Evolutionary conservation across 2,329 filamentous ascomycete species (phyloP).

Genomic region (Fusarium vanettenii): DNA sequence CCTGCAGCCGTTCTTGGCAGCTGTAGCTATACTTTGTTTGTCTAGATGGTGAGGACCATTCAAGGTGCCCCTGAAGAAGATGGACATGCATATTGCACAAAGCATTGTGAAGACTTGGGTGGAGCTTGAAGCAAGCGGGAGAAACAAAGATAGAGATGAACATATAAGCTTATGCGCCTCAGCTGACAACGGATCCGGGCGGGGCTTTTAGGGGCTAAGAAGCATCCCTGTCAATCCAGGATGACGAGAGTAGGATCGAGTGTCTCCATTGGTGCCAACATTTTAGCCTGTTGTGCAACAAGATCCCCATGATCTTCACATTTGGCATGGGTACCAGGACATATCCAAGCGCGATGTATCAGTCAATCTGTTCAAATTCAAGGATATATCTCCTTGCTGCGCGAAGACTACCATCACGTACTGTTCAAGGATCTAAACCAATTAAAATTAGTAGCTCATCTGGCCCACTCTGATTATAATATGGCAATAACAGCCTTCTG

Average conservation of each 20-base stretch:
- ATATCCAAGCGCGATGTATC: neutral
- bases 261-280: neutral
- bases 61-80: neutral
- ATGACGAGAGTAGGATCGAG: neutral
- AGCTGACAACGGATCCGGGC: neutral
- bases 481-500: too few species aligned
- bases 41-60: neutral
- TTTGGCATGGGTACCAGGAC: neutral
- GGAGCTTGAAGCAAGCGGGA: neutral
- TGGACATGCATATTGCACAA: conserved; percentile 5
- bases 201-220: neutral
- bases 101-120: neutral
- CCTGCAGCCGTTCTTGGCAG: conserved; percentile 2
- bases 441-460: too few species aligned
- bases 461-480: too few species aligned
- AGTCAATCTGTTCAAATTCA: neutral
- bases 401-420: too few species aligned
- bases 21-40: neutral
- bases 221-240: neutral
- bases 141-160: neutral
- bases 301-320: neutral
- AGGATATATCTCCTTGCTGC: too few species aligned
- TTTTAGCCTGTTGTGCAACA: neutral
- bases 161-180: neutral
- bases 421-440: too few species aligned